phyloP scores from a whole-genome alignment of 2,329 filamentous ascomycete species.

The Cytospora piceicola region DNA sequence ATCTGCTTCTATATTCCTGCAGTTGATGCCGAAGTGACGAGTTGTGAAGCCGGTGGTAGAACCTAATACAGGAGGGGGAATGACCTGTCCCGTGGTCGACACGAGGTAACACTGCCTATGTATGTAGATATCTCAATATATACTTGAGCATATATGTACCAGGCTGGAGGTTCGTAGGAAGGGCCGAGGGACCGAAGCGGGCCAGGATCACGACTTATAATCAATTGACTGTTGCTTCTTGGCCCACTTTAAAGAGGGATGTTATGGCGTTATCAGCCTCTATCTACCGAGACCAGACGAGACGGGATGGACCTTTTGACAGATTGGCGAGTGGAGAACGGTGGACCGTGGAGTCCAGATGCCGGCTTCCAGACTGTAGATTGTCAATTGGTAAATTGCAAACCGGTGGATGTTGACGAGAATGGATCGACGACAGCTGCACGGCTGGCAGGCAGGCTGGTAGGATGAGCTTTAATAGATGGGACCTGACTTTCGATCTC shows the following conservation, averaged over 20 bases:
- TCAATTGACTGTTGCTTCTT: not conserved
- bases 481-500: not conserved
- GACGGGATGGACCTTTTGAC: not conserved
- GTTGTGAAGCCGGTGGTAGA: not conserved
- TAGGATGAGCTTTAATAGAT: not conserved
- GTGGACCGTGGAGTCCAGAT: not conserved
- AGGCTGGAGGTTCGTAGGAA: not conserved
- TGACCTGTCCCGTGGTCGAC: constrained; percentile 10
- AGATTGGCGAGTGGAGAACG: not conserved
- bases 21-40: not conserved
- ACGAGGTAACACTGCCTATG: constrained; percentile 9
- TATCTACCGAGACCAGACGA: not conserved
- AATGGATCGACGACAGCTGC: not conserved
- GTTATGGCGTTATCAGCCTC: too few relatives aligned
- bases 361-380: too few relatives aligned
- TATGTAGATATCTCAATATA: too few relatives aligned
- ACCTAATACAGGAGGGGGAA: not conserved
- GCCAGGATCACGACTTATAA: not conserved
- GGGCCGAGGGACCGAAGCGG: not conserved
- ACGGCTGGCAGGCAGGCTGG: too few relatives aligned
- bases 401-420: not conserved
- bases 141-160: not conserved
- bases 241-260: not conserved
- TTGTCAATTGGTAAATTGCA: too few relatives aligned
- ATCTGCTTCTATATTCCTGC: constrained; percentile 15